These are phyloP conservation scores for Phellopilus nigrolimitatus DNA, from an alignment of 1,284 basidiomycete species.

Conservation along the genomic window DNA sequence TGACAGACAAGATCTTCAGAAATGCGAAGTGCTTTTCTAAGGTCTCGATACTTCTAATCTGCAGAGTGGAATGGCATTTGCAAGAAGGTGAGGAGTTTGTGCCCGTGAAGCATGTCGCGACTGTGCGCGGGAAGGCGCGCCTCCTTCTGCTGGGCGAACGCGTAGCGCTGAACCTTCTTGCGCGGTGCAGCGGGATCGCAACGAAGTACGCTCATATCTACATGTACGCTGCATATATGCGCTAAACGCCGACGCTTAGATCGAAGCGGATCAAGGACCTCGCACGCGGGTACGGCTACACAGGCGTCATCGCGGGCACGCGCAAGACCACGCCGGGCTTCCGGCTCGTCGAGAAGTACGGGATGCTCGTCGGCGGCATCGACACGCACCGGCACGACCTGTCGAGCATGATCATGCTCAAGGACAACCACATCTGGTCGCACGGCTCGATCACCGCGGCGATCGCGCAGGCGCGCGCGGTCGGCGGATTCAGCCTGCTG, in stretches of 20 bases:
- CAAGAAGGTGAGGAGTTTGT: constrained; percentile 79
- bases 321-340: constrained; percentile 99
- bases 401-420: constrained; percentile 99
- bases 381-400: constrained; percentile 97
- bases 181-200: constrained; percentile 95
- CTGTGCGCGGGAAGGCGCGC: constrained; percentile 85
- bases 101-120: constrained; percentile 85
- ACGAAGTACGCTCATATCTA: constrained; percentile 63
- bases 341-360: constrained; percentile 97
- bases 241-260: constrained; percentile 36
- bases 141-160: constrained; percentile 92
- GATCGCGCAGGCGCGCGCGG: constrained; percentile 78
- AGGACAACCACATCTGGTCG: constrained; percentile 99
- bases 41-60: neutral
- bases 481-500: constrained; percentile 89
- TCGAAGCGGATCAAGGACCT: constrained; percentile 78
- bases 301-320: constrained; percentile 91
- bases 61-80: constrained; percentile 90
- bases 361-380: constrained; percentile 96
- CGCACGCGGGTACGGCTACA: constrained; percentile 78
- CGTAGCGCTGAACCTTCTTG: constrained; percentile 90
- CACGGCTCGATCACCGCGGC: constrained; percentile 86
- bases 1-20: constrained; percentile 22
- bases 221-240: constrained; percentile 8
- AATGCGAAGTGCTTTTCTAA: constrained; percentile 1